These are phyloP conservation scores for Aspergillus felis DNA, from an alignment of 2,329 filamentous ascomycete species.

Conservation along the genomic window DNA sequence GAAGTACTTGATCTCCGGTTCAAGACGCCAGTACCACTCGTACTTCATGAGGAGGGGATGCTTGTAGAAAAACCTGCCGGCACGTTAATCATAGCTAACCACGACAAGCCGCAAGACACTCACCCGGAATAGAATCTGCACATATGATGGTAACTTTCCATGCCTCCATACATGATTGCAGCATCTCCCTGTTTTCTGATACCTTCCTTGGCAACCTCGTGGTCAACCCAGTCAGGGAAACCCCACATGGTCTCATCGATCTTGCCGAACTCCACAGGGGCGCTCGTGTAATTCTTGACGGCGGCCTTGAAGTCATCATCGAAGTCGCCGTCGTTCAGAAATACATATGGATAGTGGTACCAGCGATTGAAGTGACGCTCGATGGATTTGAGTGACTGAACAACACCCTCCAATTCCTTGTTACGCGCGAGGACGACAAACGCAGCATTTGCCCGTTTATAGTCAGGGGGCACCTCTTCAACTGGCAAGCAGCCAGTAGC, in stretches of 20 bases:
- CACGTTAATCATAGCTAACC: conserved; percentile 14
- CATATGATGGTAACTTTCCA: conserved; percentile 99
- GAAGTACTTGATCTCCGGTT: conserved; percentile 99
- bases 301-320: conserved; percentile 88
- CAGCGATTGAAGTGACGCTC: conserved; percentile 98
- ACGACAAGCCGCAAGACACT: conserved; percentile 27
- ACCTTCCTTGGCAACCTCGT: conserved; percentile 89
- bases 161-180: conserved; percentile 98
- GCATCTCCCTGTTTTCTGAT: conserved; percentile 95
- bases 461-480: conserved; percentile 57
- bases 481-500: conserved; percentile 77
- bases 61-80: conserved; percentile 83
- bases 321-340: conserved; percentile 96
- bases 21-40: conserved; percentile 99
- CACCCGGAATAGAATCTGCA: conserved; percentile 98
- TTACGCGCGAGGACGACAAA: conserved; percentile 95
- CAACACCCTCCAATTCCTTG: conserved; percentile 91
- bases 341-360: conserved; percentile 98
- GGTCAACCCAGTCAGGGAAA: conserved; percentile 93
- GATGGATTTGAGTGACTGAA: conserved; percentile 96
- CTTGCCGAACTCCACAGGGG: conserved; percentile 85
- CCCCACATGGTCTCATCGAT: conserved; percentile 92
- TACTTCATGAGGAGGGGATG: conserved; percentile 93
- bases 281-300: conserved; percentile 85
- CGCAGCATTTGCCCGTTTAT: conserved; percentile 84